Evolutionary conservation across 2,329 filamentous ascomycete species (phyloP), one percentile per base, ranked within the genome.

Genomic region (Annulohypoxylon truncatum): DNA sequence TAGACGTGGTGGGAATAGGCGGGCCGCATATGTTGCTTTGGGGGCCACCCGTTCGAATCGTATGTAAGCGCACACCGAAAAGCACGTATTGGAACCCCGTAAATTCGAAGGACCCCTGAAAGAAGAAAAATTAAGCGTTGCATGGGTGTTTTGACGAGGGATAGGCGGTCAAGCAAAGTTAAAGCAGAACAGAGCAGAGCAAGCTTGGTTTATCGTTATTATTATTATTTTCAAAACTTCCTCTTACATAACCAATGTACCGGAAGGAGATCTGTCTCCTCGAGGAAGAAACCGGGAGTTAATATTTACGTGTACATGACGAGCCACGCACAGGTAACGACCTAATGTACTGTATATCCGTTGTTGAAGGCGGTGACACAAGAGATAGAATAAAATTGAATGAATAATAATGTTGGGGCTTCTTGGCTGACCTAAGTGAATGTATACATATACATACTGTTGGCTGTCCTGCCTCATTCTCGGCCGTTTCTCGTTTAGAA

Each of bases 351-450:
- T 38, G 28, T 29, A 24, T 51, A 26, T 47, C 47, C 28, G 13
- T 40, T 47, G 51, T 40, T 47, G 51, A 57, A 47, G 60, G 60
- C 60, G 60, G 60, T 63, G 60, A 63, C 60, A 57, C 52, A 62
- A 57, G 35, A 12, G 33, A 51, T 8, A 35, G 12, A 46, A 46
- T 22, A 42, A 54, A 24, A 22, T 33, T n/a, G 38, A 38, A 51
- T 15, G 18, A 26, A 44, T 29, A 51, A 59, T 51, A 29, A 56
- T 35, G 40, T 26, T 51, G 55, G 38, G 55, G 44, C 35, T 15
- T 24, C 24, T 50, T 44, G 46, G 55, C 55, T 26, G 52, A 44
- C 35, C 18, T 18, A 20, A 59, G 55, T 33, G 33, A 26, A 15
- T 15, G 29, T 61, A 59, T 59, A 59, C 56, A 40, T 59, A 61